Evolutionary conservation across 2,329 filamentous ascomycete genomes (phyloP).

Genomic region (Thelonectria discophora): DNA sequence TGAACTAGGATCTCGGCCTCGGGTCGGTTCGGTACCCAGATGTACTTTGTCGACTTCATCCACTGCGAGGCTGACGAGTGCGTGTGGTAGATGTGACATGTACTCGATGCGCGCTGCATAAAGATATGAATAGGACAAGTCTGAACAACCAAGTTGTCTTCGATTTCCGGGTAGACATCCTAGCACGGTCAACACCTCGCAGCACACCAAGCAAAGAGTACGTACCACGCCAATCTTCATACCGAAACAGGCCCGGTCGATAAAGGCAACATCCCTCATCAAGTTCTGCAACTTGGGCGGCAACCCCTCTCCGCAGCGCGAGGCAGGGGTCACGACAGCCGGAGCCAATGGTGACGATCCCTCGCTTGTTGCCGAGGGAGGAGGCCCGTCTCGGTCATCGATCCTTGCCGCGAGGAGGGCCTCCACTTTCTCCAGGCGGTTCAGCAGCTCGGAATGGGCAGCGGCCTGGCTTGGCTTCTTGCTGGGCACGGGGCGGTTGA

Average conservation of each 20-base stretch:
- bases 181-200: conserved; percentile 6
- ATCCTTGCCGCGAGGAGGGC: conserved; percentile 35
- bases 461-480: conserved; percentile 26
- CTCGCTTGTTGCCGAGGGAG: conserved; percentile 13
- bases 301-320: conserved; percentile 26
- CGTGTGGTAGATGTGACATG: conserved; percentile 40
- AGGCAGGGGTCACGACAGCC: not conserved
- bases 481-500: conserved; percentile 24
- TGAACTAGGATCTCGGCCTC: conserved; percentile 43
- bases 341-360: not conserved
- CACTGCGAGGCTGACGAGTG: conserved; percentile 30
- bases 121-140: conserved; percentile 46
- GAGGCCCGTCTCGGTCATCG: not conserved
- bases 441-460: conserved; percentile 32
- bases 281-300: conserved; percentile 47
- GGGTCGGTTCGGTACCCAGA: conserved; percentile 47
- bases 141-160: conserved; percentile 46
- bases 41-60: conserved; percentile 42
- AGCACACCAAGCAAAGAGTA: not conserved
- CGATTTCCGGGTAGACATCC: conserved; percentile 44
- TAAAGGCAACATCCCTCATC: conserved; percentile 46
- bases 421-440: conserved; percentile 41
- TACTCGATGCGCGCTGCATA: conserved; percentile 41
- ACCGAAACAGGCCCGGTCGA: conserved; percentile 45
- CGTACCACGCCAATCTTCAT: conserved; percentile 42